Evolutionary conservation across 495 filamentous ascomycete species (phyloP), one percentile per base, ranked within the genome.

Genomic region (Paragyromitra xinjiangensis): DNA sequence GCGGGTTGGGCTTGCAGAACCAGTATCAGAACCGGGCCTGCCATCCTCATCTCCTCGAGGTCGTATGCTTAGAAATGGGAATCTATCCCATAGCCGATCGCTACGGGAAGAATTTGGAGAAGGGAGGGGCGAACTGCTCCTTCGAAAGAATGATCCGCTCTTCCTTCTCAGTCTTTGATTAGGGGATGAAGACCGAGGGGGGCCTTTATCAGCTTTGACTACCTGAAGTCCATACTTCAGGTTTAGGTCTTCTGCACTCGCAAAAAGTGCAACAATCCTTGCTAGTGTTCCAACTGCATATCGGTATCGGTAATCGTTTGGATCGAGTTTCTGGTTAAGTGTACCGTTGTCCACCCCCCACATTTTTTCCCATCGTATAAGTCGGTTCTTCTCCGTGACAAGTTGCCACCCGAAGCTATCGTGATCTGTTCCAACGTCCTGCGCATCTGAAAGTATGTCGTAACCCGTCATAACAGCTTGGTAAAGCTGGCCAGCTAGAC

Each of bases 201-300:
- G 7, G 12, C 42, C 24, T 55, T 72, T 42, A 3, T 12, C 19
- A 9, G 50, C 8, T 22, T 70, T 56, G 19, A 40, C 50, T 40
- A 16, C 50, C 29, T 73, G 40, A 29, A 76, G 58, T 22, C 73
- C 73, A 55, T 73, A 76, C 42, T 76, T 76, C 39, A 26, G 64
- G 24, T 39, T 64, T 29, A 72, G 59, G 5, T 40, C 40, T 40
- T 64, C 66, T 34, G 59, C 56, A 24, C 68, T 71, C 9, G 67
- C 66, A 64, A 76, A 76, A 12, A 76, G 55, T 5, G 73, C 53
- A 64, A 71, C 42, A 63, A 73, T 62, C 39, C 66, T 70, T 22
- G 73, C 73, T 9, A 76, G 56, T 9, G 73, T 71, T 45, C 66
- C 65, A 42, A 76, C 73, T 22, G 68, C 73, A 42, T 63, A 73